Conservation (phyloP, 129 eudicot genomes). For the Escallonia rubra region DNA sequence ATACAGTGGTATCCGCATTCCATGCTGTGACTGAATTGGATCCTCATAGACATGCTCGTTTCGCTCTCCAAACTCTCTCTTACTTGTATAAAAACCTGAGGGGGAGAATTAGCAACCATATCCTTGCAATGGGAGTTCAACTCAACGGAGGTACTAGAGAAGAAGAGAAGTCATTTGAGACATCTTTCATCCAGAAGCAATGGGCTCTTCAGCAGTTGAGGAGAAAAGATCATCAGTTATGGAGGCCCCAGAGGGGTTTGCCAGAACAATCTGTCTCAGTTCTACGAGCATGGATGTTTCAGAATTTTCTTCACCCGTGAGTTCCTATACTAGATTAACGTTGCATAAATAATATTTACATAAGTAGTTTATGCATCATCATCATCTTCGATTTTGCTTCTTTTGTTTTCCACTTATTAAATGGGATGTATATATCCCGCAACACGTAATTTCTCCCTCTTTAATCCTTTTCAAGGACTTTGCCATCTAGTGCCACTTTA, state of each 20-base stretch:
- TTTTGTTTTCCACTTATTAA: background rate
- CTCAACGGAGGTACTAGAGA: conserved; percentile 29
- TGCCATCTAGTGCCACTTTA: background rate
- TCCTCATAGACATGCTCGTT: conserved; percentile 74
- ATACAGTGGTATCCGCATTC: conserved; percentile 80
- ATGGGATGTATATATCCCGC: background rate
- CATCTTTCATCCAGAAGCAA: conserved; percentile 68
- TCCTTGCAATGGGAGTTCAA: conserved; percentile 58
- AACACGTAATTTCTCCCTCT: background rate
- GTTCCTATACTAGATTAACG: conserved; percentile 3
- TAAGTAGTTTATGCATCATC: too few species aligned
- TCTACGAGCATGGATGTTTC: conserved; percentile 97
- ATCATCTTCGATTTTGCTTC: background rate
- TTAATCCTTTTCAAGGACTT: background rate
- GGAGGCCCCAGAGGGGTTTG: conserved; percentile 97
- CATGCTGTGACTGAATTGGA: conserved; percentile 88
- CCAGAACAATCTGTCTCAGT: conserved; percentile 93
- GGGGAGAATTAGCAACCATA: conserved; percentile 76
- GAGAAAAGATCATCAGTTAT: conserved; percentile 78
- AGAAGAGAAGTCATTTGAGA: conserved; percentile 43
- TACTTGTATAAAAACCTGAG: conserved; percentile 63
- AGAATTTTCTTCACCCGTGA: conserved; percentile 98
- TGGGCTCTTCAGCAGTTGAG: conserved; percentile 90
- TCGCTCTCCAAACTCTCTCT: conserved; percentile 73
- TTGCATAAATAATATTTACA: too few species aligned